These are phyloP conservation scores for Parachaetomium inaequale DNA, from an alignment of 495 filamentous ascomycete genomes.

Conservation along the genomic window DNA sequence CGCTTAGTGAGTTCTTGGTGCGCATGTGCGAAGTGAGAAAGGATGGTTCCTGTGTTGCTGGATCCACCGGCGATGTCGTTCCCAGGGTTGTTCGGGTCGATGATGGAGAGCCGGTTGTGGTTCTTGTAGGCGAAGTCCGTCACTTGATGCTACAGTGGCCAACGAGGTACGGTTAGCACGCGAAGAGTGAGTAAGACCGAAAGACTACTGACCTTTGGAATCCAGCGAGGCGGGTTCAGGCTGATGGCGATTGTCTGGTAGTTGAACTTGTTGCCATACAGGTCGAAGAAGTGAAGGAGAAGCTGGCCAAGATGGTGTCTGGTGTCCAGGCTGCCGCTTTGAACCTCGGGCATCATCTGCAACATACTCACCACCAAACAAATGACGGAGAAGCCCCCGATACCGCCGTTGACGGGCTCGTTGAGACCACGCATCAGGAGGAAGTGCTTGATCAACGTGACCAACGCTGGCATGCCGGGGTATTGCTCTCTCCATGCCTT, in stretches of 20 bases:
- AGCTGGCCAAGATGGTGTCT: constrained; percentile 69
- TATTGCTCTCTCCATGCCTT: constrained; percentile 69
- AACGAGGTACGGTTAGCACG: constrained; percentile 22
- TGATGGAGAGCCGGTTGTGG: constrained; percentile 62
- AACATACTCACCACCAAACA: constrained; percentile 88
- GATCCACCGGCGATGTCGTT: constrained; percentile 90
- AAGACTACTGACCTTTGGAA: constrained; percentile 63
- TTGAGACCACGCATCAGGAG: constrained; percentile 83
- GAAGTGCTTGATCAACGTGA: constrained; percentile 87
- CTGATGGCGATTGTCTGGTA: constrained; percentile 62
- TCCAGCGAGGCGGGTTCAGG: constrained; percentile 65
- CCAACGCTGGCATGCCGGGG: constrained; percentile 77
- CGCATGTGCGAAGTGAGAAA: constrained; percentile 61
- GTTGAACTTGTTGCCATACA: constrained; percentile 80
- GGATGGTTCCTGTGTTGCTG: constrained; percentile 57
- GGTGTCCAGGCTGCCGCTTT: constrained; percentile 52
- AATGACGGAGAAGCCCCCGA: constrained; percentile 92
- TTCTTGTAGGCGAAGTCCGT: constrained; percentile 44
- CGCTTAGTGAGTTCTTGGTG: constrained; percentile 52
- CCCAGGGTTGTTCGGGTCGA: constrained; percentile 76
- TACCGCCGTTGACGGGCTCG: constrained; percentile 81
- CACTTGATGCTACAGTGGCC: constrained; percentile 30
- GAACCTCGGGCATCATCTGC: constrained; percentile 67
- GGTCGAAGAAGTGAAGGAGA: constrained; percentile 79
- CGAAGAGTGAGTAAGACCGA: neutral